Conservation (phyloP, 148 eudicot species). For the Simmondsia chinensis region DNA sequence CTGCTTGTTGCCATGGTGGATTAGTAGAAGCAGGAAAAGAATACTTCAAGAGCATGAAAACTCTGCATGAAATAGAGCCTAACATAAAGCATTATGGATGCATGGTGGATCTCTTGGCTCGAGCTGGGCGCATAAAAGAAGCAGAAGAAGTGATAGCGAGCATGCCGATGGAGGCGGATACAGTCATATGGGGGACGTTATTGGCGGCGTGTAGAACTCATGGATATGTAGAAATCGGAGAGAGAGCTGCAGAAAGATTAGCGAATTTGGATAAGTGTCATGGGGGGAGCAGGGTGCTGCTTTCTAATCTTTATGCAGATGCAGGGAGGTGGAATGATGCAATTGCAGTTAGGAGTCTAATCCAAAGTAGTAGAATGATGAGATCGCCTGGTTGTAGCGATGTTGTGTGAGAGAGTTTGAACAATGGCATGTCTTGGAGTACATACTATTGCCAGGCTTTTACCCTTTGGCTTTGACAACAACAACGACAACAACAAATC, state of each 20-base stretch:
- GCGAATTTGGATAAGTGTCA: constrained; percentile 52
- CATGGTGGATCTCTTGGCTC: constrained; percentile 76
- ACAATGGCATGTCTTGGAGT: too few relatives aligned
- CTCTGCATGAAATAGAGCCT: constrained; percentile 37
- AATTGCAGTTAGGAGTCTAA: constrained; percentile 33
- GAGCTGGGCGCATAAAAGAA: constrained; percentile 64
- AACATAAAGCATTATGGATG: constrained; percentile 83
- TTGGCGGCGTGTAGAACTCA: constrained; percentile 70
- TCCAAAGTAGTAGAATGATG: constrained; percentile 33
- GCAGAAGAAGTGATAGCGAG: constrained; percentile 54
- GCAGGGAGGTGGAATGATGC: constrained; percentile 78
- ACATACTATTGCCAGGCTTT: too few relatives aligned
- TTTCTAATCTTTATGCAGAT: constrained; percentile 72
- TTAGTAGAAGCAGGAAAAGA: constrained; percentile 54
- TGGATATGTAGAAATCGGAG: constrained; percentile 55
- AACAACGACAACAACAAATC: too few relatives aligned
- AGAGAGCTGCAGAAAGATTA: constrained; percentile 54
- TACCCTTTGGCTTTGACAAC: too few relatives aligned
- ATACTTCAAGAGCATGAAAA: constrained; percentile 54
- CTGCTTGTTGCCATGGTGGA: constrained; percentile 86
- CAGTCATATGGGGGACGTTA: constrained; percentile 77
- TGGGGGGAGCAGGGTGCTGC: constrained; percentile 65
- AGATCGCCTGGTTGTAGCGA: constrained; percentile 75
- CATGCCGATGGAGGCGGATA: constrained; percentile 90
- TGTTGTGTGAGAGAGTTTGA: constrained; percentile 46